Base-by-base conservation (phyloP, 148 eudicot species). In the Nyssa sinensis region DNA sequence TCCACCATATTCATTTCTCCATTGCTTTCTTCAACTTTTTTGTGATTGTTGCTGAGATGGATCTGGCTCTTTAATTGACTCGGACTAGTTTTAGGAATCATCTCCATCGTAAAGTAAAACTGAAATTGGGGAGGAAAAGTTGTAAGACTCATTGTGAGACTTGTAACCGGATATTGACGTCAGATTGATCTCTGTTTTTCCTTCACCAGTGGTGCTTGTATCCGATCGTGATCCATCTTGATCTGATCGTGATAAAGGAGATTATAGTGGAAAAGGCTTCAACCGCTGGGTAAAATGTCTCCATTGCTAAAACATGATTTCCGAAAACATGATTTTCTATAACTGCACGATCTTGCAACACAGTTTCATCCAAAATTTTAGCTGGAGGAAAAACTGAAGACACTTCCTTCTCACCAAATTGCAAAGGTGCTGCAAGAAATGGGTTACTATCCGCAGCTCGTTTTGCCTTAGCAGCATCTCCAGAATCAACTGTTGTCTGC, bases 101-200 rank as follows among this genome's bases (percentile, higher is more conserved):
- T 58, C 25, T 4, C 53, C 79, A 7, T 74, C 83, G 8, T 76
- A 77, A 49, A 82, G 84, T 39, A 90, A 75, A 21, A 93, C 95
- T 1, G 95, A 90, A 5, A 86, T 87, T 0, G 97, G 97, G 0
- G 97, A 90, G 10, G 79, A 84, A 11, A 88, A 82, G 33, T 67
- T 86, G 72, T 78, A 80, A 0, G 76, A 86, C 58, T 88, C 94
- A 1, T 82, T 84, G 1, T 89, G 84, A 7, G 93, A 88, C 35
- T 93, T 93, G 59, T 75, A 83, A 4, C 87, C 84, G 63, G 86
- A 84, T 23, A 67, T 72, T 1, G 84, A 82, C 21, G 81, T 19
- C 34, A 28, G 24, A 17, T 70, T 67, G 4, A 71, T 13, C 24
- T 78, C 85, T 37, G 49, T 0, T 64, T 55, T 1, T 30, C 55